Evolutionary conservation across 768 basidiomycete genomes (phyloP), one percentile per base, ranked within the genome.

Genomic region (Trametes cubensis): DNA sequence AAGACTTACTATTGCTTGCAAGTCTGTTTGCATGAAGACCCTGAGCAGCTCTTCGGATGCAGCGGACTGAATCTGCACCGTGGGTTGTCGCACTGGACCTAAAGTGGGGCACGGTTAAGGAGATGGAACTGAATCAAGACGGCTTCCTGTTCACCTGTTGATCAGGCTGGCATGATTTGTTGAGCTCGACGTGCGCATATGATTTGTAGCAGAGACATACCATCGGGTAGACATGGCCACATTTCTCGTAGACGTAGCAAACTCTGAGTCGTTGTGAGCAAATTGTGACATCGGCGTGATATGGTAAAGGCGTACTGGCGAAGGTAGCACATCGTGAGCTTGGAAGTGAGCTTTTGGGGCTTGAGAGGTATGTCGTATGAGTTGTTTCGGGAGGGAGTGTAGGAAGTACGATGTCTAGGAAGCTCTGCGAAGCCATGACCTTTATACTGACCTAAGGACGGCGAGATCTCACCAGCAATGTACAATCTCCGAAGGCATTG

Each of bases 1-100:
- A 21, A 42, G 40, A 64, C 68, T 39, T 20, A 71, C 70, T 63
- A 71, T 40, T 71, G 70, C 65, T 66, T 68, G 52, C 70, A 71
- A 13, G 63, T 65, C 44, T 68, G 61, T 50, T 69, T 71, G 64
- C 70, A 71, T 11, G 47, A n/a, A 2, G 64, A 49, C 2, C 70
- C 67, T 34, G 46, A n/a, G 44, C 70, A 71, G 52, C 18, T 61
- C 41, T 58, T 58, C 8, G 70, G 62, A 39, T 71, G 70, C 38
- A 45, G 38, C 4, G 65, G 59, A 46, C 70, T 71, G 65, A 71
- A 71, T 50, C 60, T 69, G 58, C 70, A 71, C 18, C 58, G 63
- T 6, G 60, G 51, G 51, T 58, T 71, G 47, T 68, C 68, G 64
- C 70, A 71, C 17, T 46, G 15, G 8, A 71, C 60, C 66, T 71